A percentile compares a stretch with the other conserved stretches of the same genome.
These are phyloP conservation scores for Colletotrichum agaves DNA, from an alignment of 2,329 filamentous ascomycete species.

Conservation along the genomic window DNA sequence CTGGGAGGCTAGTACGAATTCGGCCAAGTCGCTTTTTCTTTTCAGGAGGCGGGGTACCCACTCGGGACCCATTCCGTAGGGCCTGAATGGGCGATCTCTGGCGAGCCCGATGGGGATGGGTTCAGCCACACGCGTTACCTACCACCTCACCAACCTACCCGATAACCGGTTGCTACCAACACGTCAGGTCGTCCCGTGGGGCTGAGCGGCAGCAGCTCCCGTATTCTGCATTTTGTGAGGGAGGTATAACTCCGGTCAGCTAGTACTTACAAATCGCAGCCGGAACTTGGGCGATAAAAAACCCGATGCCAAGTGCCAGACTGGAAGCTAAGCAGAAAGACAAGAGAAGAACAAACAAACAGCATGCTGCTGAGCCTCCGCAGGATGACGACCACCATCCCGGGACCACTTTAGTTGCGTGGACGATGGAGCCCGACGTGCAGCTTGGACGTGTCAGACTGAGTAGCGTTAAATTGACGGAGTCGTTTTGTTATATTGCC, in stretches of 20 bases:
- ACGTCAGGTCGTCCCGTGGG: neutral
- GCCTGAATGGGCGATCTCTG: constrained; percentile 31
- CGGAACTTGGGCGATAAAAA: constrained; percentile 24
- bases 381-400: constrained; percentile 34
- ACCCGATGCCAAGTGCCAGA: constrained; percentile 10
- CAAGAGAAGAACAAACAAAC: constrained; percentile 6
- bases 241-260: neutral
- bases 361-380: constrained; percentile 27
- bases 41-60: neutral
- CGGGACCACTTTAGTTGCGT: constrained; percentile 31
- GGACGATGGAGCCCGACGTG: constrained; percentile 22
- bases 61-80: neutral
- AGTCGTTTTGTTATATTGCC: too few species aligned
- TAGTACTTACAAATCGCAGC: neutral
- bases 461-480: too few species aligned
- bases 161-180: constrained; percentile 24
- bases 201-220: constrained; percentile 12
- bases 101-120: constrained; percentile 25
- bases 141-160: constrained; percentile 25
- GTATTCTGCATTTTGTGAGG: neutral
- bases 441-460: constrained; percentile 32
- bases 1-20: constrained; percentile 9
- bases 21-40: neutral
- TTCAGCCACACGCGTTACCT: constrained; percentile 29
- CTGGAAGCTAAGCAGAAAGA: neutral